These are phyloP conservation scores for Microdochium trichocladiopsis DNA, from an alignment of 2,329 filamentous ascomycete genomes.

Conservation along the genomic window DNA sequence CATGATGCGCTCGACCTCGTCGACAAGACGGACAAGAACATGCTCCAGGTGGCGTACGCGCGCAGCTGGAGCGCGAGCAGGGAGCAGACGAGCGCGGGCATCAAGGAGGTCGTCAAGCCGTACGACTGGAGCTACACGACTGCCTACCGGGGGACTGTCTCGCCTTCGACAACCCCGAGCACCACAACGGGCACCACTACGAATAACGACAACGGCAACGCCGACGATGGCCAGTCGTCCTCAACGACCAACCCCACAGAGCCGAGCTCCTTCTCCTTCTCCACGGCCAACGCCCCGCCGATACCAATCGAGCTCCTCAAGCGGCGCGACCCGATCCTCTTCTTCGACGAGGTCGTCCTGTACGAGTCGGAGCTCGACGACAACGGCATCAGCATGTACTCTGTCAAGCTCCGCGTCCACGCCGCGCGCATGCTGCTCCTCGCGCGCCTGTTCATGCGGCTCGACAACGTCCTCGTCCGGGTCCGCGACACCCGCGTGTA, in stretches of 20 bases:
- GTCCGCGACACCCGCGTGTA: conserved; percentile 88
- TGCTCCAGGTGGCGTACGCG: conserved; percentile 92
- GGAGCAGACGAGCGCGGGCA: conserved; percentile 75
- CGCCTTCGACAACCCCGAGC: background rate
- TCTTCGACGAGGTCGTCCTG: conserved; percentile 92
- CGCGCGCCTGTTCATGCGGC: conserved; percentile 80
- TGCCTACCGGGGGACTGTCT: conserved; percentile 68
- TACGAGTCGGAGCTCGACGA: conserved; percentile 98
- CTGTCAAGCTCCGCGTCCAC: conserved; percentile 90
- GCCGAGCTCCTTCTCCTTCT: too few relatives aligned
- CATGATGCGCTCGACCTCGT: conserved; percentile 83
- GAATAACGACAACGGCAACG: background rate
- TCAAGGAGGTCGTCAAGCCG: conserved; percentile 89
- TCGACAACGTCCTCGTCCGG: conserved; percentile 83
- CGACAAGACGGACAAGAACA: conserved; percentile 85
- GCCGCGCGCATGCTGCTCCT: conserved; percentile 80
- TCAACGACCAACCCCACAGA: too few relatives aligned
- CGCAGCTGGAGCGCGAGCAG: conserved; percentile 66
- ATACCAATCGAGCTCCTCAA: conserved; percentile 85
- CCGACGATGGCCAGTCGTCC: background rate
- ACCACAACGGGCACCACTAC: background rate
- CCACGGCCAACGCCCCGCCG: conserved; percentile 24
- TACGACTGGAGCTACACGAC: conserved; percentile 99
- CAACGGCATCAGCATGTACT: conserved; percentile 88
- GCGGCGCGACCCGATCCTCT: conserved; percentile 85